phyloP scores from a whole-genome alignment of 2,329 filamentous ascomycete species.

The Diaporthe nobilis region DNA sequence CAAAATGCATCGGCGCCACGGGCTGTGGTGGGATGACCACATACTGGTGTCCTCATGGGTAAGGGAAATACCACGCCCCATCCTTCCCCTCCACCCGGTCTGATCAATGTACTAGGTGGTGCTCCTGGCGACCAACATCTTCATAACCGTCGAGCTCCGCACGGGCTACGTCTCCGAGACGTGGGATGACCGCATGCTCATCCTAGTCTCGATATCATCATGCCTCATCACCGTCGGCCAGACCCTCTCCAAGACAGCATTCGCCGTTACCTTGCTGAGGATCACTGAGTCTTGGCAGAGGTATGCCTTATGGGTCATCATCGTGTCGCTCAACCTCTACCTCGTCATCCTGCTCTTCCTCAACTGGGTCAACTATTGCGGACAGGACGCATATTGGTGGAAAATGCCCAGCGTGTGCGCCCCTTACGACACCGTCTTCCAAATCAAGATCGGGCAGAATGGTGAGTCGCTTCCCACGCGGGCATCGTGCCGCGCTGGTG shows the following conservation, averaged over 20 bases:
- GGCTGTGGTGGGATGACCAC: slow-evolving; percentile 44
- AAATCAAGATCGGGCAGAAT: slow-evolving; percentile 66
- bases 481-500: background rate
- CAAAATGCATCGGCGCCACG: slow-evolving; percentile 37
- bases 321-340: slow-evolving; percentile 62
- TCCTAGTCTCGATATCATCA: slow-evolving; percentile 62
- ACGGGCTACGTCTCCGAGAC: slow-evolving; percentile 62
- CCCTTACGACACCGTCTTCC: slow-evolving; percentile 53
- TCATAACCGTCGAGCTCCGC: slow-evolving; percentile 63
- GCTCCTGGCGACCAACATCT: slow-evolving; percentile 58
- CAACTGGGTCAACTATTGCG: slow-evolving; percentile 64
- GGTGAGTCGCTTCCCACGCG: slow-evolving; percentile 50
- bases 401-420: slow-evolving; percentile 60
- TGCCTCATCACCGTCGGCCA: slow-evolving; percentile 55
- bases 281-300: slow-evolving; percentile 61
- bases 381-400: slow-evolving; percentile 59
- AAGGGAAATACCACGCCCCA: slow-evolving; percentile 33
- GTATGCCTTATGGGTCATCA: slow-evolving; percentile 63
- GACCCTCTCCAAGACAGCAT: slow-evolving; percentile 54
- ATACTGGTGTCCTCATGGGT: slow-evolving; percentile 45
- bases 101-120: slow-evolving; percentile 51
- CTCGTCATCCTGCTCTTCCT: slow-evolving; percentile 62
- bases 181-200: slow-evolving; percentile 68
- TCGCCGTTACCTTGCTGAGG: slow-evolving; percentile 54
- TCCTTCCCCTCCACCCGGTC: too few relatives aligned